phyloP scores from a whole-genome alignment of 2,329 filamentous ascomycete genomes.

The Sporothrix variecibatus region DNA sequence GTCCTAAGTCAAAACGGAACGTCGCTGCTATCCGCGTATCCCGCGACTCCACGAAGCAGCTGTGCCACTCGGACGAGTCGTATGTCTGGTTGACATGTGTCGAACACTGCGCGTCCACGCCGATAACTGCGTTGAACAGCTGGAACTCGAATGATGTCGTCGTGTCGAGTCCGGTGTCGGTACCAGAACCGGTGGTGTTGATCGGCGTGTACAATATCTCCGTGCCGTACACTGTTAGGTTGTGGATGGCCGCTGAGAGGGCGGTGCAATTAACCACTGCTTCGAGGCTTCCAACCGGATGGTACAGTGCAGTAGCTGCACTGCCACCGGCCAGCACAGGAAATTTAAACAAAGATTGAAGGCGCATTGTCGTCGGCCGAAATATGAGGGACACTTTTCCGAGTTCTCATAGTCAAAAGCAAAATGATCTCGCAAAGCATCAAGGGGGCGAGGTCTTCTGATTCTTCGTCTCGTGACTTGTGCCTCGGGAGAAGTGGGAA shows the following conservation, averaged over 20 bases:
- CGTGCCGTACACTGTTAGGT: constrained; percentile 25
- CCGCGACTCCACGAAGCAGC: constrained; percentile 31
- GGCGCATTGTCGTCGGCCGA: not conserved
- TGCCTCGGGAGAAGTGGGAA: no score
- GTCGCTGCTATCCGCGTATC: constrained; percentile 27
- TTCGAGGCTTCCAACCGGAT: not conserved
- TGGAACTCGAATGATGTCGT: constrained; percentile 28
- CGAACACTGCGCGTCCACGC: constrained; percentile 29
- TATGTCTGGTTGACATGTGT: constrained; percentile 22
- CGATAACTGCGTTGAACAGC: constrained; percentile 27
- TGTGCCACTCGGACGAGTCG: constrained; percentile 24
- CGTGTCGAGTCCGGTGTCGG: not conserved
- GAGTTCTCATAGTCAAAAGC: no score
- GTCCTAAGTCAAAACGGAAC: constrained; percentile 27
- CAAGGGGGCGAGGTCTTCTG: no score
- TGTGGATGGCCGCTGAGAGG: constrained; percentile 19
- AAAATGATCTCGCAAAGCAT: no score
- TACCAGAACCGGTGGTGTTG: not conserved
- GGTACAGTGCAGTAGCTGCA: not conserved
- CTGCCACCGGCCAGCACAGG: not conserved
- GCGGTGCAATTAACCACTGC: constrained; percentile 22
- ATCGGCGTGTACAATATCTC: constrained; percentile 24
- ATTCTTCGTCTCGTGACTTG: no score
- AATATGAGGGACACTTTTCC: no score
- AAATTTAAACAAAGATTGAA: not conserved